These are phyloP conservation scores for Schizophyllum commune DNA, from an alignment of 1,284 basidiomycete genomes.

Conservation along the genomic window DNA sequence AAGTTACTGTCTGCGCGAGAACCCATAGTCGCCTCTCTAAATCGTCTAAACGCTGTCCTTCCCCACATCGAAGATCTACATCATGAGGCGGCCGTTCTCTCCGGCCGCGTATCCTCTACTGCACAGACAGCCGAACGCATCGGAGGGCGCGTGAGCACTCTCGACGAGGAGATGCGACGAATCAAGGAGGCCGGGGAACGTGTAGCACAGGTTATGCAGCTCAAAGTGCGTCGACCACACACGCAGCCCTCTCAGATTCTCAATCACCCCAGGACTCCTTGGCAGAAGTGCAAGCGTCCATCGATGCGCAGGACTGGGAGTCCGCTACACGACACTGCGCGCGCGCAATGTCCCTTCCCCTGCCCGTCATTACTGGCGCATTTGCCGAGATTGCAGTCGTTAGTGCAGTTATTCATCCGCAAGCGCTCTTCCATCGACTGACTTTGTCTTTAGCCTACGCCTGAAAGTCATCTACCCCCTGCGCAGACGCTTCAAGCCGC, in stretches of 20 bases:
- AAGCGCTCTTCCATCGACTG: neutral
- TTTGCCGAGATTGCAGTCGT: conserved; percentile 90
- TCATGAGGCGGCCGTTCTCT: conserved; percentile 52
- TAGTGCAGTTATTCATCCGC: conserved; percentile 17
- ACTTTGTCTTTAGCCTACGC: conserved; percentile 64
- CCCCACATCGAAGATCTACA: conserved; percentile 59
- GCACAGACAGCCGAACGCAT: conserved; percentile 85
- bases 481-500: conserved; percentile 74
- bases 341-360: conserved; percentile 79
- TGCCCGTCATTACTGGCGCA: conserved; percentile 69
- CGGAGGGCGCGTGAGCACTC: conserved; percentile 76
- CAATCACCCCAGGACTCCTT: conserved; percentile 61
- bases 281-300: conserved; percentile 64
- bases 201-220: conserved; percentile 81
- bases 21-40: conserved; percentile 59
- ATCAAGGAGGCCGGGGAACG: conserved; percentile 81
- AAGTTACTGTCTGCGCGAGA: conserved; percentile 63
- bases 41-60: conserved; percentile 54
- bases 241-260: conserved; percentile 4
- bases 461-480: conserved; percentile 82
- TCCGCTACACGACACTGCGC: conserved; percentile 87
- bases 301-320: conserved; percentile 91
- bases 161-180: conserved; percentile 89
- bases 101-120: conserved; percentile 54
- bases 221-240: conserved; percentile 56